Base-by-base conservation (phyloP, 192 early-diverging fungal species). In the Chytriomyces sp. region DNA sequence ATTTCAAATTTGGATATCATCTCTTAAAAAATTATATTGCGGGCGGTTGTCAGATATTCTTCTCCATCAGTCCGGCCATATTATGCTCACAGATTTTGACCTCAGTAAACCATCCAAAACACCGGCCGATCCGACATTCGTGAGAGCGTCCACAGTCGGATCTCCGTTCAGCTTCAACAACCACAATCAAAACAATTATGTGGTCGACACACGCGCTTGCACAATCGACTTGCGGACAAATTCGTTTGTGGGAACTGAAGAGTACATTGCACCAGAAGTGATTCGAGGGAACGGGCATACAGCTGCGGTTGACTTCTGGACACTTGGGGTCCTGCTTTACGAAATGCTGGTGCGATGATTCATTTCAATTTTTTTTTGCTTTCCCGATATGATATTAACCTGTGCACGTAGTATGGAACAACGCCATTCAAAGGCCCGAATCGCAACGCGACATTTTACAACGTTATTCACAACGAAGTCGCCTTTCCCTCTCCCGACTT, bases 231-330 rank as follows among this genome's bases (percentile, higher is more conserved):
- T 79, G 61, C 87, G 95, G 69, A 98, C 97, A 4, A 98, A 99
- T 83, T 96, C 94, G 65, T 99, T 99, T 89, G 96, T 98, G 18
- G 97, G 97, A 7, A 99, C 97, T 3, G 97, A 98, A 82, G 97
- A 98, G 85, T 98, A 98, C 81, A 97, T 99, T 91, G 95, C 97
- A 23, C 97, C 97, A 50, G 97, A 99, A 82, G 95, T 99, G 20
- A 98, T 99, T 85, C 94, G 92, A 68, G 97, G 96, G 50, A 86
- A 88, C 60, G 96, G 97, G 13, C 96, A 99, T 85, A 96, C 96
- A 6, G 92, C 91, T 77, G 83, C 87, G 73, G 90, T 99, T 10
- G 98, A 99, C 86, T 99, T 97, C 96, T 99, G 98, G 98, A 98
- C 97, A 11, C 80, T 99, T 16, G 98, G 98, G 11, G 95, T 99